Evolutionary conservation across 176 grass and related monocot genomes (phyloP).

Genomic region (Eremochloa ophiuroides): DNA sequence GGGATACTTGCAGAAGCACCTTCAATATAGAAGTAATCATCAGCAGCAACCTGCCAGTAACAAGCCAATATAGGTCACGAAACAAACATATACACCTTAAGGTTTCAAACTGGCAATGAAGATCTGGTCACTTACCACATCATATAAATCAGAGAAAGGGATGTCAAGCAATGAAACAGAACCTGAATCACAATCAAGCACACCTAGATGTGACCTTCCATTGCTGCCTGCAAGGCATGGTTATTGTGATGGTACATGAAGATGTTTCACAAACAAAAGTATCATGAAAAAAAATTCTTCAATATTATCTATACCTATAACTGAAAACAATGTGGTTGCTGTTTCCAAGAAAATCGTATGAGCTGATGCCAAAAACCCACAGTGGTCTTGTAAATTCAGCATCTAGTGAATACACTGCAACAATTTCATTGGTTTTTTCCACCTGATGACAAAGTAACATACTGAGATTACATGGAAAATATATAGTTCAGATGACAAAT

Average conservation of each 20-base stretch:
- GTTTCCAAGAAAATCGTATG: slow-evolving; percentile 77
- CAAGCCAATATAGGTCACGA: not conserved
- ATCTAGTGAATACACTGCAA: slow-evolving; percentile 62
- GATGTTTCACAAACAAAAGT: slow-evolving; percentile 17
- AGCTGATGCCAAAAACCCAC: slow-evolving; percentile 90
- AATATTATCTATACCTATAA: slow-evolving; percentile 74
- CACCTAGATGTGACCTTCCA: slow-evolving; percentile 84
- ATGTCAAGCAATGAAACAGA: slow-evolving; percentile 72
- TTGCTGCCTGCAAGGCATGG: slow-evolving; percentile 53
- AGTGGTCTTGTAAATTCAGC: slow-evolving; percentile 87
- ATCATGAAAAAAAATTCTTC: too few species aligned
- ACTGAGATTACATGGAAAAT: slow-evolving; percentile 13
- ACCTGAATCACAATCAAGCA: slow-evolving; percentile 59
- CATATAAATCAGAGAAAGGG: slow-evolving; percentile 71
- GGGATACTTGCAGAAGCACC: slow-evolving; percentile 72
- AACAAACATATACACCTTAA: not conserved
- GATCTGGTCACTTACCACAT: slow-evolving; percentile 53
- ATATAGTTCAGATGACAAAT: not conserved
- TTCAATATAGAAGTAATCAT: slow-evolving; percentile 74
- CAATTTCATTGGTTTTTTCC: slow-evolving; percentile 71
- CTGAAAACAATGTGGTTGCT: slow-evolving; percentile 68
- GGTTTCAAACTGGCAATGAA: not conserved
- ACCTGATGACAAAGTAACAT: slow-evolving; percentile 40
- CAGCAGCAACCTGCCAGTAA: slow-evolving; percentile 39
- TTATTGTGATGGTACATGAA: not conserved